phyloP scores from a whole-genome alignment of 768 basidiomycete species.

The Russula ochroleuca region DNA sequence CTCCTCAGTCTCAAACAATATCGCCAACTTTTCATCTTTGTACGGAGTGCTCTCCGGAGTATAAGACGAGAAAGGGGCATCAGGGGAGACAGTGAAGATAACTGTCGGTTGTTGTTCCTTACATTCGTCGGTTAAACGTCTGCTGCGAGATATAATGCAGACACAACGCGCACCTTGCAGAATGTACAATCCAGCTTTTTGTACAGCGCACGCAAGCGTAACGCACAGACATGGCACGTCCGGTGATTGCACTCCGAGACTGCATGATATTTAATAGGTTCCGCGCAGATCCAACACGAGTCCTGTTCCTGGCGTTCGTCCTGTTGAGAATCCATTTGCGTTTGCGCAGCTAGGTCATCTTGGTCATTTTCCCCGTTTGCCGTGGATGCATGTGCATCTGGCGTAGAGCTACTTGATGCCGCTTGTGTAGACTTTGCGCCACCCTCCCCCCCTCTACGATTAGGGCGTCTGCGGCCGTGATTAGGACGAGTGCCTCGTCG shows the following conservation, averaged over 20 bases:
- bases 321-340: conserved; percentile 5
- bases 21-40: conserved; percentile 68
- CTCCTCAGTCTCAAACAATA: conserved; percentile 84
- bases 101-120: conserved; percentile 70
- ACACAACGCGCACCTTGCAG: conserved; percentile 68
- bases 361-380: background rate
- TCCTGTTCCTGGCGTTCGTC: conserved; percentile 21
- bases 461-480: conserved; percentile 15
- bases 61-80: conserved; percentile 57
- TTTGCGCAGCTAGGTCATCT: background rate
- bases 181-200: conserved; percentile 93
- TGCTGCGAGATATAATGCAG: background rate
- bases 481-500: background rate
- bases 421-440: background rate
- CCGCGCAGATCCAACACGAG: conserved; percentile 92
- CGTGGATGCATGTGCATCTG: background rate
- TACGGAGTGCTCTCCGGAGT: conserved; percentile 50
- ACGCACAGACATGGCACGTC: conserved; percentile 91
- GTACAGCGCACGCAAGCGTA: conserved; percentile 85
- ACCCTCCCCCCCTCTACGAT: conserved; percentile 7
- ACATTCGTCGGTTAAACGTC: conserved; percentile 4
- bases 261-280: conserved; percentile 86
- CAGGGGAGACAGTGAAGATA: conserved; percentile 69
- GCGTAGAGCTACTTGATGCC: background rate
- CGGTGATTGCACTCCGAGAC: conserved; percentile 89